Base-by-base conservation (phyloP, 495 filamentous ascomycete species). In the Chaetomium fimeti region DNA sequence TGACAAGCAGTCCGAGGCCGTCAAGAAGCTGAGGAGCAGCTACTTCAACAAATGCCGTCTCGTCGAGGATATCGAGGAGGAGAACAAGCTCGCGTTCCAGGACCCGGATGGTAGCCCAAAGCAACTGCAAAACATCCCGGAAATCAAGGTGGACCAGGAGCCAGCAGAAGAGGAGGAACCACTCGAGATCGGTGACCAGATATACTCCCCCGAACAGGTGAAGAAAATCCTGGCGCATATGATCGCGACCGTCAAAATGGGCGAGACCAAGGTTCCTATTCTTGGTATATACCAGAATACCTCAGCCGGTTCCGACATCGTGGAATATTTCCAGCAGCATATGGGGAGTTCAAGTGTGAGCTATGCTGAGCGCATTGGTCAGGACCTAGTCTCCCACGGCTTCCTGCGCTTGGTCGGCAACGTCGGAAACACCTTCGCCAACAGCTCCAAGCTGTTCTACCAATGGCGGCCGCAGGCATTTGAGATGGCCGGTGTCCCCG, bases 1-100 rank as follows among this genome's bases (percentile, higher is more conserved):
- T 70, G 91, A 96, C 72, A 92, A 90, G 68, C 95, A 98, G 75
- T 88, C 89, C 48, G 95, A 98, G 59, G 72, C 83, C 27, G 91
- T 95, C 38, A 90, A 91, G 80, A 97, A 98, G 78, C 83, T 97
- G 64, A 87, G 95, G 49, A 97, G 92, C 71, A 86, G 89, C 66
- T 99, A 99, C 77, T 99, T 96, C 84, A 98, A 97, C 80, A 98
- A 97, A 77, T 99, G 94, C 71, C 89, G 94, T 52, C 84, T 96
- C 49, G 88, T 97, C 8, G 94, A 99, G 75, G 94, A 99, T 71
- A 76, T 97, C 60, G 95, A 98, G 70, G 94, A 99, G 76, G 94
- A 99, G 82, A 96, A 97, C 72, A 97, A 98, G 77, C 85, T 99
- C 15, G 93, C 91, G 36, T 97, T 98, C 74, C 91, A 97, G 72